Conservation (phyloP, 1,139 yeast genomes). For the Protomyces lactucae-debilis region DNA sequence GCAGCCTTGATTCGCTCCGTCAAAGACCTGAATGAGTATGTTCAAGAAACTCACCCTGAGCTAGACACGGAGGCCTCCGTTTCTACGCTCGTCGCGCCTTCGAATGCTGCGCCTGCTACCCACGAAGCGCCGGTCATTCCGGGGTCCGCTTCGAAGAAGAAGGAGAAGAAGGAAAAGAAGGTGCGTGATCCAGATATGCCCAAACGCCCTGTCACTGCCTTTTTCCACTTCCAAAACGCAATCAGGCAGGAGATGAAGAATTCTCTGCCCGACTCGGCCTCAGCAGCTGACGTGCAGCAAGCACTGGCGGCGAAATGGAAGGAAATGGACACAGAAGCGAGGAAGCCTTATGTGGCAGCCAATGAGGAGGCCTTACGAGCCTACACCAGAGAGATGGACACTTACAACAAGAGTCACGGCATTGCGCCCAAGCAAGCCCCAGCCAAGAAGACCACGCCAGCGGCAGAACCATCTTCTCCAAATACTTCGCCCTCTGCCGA, state of each 20-base stretch:
- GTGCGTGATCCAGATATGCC: slow-evolving; percentile 57
- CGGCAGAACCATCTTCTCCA: background rate
- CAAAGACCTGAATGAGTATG: slow-evolving; percentile 13
- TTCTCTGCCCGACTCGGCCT: slow-evolving; percentile 55
- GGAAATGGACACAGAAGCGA: slow-evolving; percentile 59
- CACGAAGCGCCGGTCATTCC: background rate
- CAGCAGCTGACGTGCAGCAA: slow-evolving; percentile 70
- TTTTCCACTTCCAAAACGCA: slow-evolving; percentile 62
- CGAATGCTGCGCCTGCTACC: background rate
- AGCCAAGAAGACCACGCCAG: background rate
- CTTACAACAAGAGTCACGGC: slow-evolving; percentile 20
- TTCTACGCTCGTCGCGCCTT: background rate
- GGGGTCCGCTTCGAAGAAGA: background rate
- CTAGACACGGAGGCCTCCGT: background rate
- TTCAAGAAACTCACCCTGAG: slow-evolving; percentile 1
- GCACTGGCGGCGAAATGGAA: slow-evolving; percentile 78
- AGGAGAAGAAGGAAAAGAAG: slow-evolving; percentile 46
- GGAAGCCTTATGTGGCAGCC: slow-evolving; percentile 68
- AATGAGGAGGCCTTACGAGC: slow-evolving; percentile 63
- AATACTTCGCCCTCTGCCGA: background rate
- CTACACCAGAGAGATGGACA: slow-evolving; percentile 50
- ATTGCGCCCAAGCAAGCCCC: slow-evolving; percentile 1
- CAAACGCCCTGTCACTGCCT: slow-evolving; percentile 65
- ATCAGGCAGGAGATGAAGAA: slow-evolving; percentile 48
- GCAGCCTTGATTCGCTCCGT: slow-evolving; percentile 23